These are phyloP conservation scores for Backusella parvicylindrica DNA, from an alignment of 192 early-diverging fungal genomes.

Conservation along the genomic window DNA sequence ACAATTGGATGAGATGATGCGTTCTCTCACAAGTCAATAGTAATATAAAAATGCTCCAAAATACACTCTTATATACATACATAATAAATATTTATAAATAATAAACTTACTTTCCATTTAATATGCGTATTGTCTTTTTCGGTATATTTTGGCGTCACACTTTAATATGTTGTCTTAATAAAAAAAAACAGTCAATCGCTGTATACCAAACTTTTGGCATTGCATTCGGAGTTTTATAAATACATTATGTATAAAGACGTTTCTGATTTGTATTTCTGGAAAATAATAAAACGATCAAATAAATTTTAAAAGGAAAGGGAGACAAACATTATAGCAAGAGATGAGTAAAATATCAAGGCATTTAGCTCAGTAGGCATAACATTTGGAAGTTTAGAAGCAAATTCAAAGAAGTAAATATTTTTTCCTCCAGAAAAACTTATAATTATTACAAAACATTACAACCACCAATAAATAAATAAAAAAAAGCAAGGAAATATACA, in stretches of 20 bases:
- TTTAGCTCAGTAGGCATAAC: background rate
- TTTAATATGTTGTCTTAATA: background rate
- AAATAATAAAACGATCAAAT: background rate
- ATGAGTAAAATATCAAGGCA: background rate
- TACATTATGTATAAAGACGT: background rate
- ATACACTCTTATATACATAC: background rate
- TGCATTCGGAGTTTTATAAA: background rate
- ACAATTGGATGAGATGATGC: constrained; percentile 14
- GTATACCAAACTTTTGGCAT: background rate
- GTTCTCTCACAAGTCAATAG: background rate
- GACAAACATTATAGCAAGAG: background rate
- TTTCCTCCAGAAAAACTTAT: background rate
- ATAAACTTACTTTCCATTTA: background rate
- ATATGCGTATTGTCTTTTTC: background rate
- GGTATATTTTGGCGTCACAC: too few species aligned
- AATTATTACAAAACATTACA: background rate
- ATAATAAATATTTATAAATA: background rate
- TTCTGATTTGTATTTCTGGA: background rate
- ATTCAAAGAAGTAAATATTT: background rate
- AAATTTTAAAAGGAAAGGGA: background rate
- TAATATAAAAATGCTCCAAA: background rate
- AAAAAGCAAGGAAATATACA: background rate
- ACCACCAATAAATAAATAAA: background rate
- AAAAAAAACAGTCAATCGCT: background rate
- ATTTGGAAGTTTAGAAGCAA: background rate